phyloP scores from a whole-genome alignment of 768 basidiomycete species.

The Lactifluus hygrophoroides region DNA sequence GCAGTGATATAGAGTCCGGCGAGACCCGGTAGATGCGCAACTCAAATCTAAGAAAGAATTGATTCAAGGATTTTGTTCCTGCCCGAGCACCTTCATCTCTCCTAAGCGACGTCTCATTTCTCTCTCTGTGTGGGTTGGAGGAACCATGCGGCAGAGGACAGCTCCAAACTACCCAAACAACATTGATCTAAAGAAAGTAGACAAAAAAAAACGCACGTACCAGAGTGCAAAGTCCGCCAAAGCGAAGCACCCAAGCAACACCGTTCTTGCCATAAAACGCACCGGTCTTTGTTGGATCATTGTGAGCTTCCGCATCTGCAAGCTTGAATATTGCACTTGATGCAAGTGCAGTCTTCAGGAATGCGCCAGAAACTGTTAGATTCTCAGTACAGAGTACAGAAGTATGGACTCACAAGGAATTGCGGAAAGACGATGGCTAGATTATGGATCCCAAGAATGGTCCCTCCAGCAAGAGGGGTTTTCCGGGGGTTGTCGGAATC shows the following conservation, averaged over 20 bases:
- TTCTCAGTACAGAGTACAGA: background rate
- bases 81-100: slow-evolving; percentile 68
- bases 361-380: background rate
- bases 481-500: slow-evolving; percentile 28
- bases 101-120: slow-evolving; percentile 77
- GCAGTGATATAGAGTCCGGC: background rate
- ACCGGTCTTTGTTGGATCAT: slow-evolving; percentile 37
- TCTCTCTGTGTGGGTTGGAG: slow-evolving; percentile 86
- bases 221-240: slow-evolving; percentile 82
- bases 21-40: background rate
- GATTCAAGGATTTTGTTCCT: slow-evolving; percentile 43
- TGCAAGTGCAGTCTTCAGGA: slow-evolving; percentile 66
- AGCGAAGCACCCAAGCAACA: slow-evolving; percentile 89
- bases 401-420: slow-evolving; percentile 59
- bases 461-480: slow-evolving; percentile 70
- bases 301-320: slow-evolving; percentile 52
- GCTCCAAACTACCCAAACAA: slow-evolving; percentile 48
- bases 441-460: slow-evolving; percentile 91
- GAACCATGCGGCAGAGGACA: slow-evolving; percentile 66
- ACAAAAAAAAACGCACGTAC: slow-evolving; percentile 26
- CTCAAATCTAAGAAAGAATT: background rate
- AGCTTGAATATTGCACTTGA: slow-evolving; percentile 79
- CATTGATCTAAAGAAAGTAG: background rate
- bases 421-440: slow-evolving; percentile 93
- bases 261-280: slow-evolving; percentile 79